Conservation (phyloP, 768 basidiomycete species). For the Lanmaoa pseudosensibilis region DNA sequence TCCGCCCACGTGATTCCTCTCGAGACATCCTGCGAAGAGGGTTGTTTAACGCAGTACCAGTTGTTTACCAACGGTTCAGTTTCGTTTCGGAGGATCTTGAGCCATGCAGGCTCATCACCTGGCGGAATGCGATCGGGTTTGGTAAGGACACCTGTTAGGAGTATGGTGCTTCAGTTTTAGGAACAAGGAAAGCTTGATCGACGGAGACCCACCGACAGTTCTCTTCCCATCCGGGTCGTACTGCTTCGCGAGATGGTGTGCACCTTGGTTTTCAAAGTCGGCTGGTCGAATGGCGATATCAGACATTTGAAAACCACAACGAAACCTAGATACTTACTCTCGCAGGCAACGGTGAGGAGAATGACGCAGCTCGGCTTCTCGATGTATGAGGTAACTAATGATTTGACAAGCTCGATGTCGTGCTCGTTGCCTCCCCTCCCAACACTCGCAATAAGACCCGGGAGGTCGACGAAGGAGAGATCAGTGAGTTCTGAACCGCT, state of each 20-base stretch:
- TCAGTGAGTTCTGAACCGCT: conserved; percentile 60
- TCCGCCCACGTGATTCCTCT: conserved; percentile 48
- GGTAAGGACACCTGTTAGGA: conserved; percentile 43
- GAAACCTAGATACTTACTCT: conserved; percentile 18
- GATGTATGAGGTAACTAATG: conserved; percentile 60
- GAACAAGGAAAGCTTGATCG: conserved; percentile 52
- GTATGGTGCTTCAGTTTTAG: not conserved
- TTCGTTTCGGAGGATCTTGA: conserved; percentile 56
- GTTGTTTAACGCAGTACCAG: conserved; percentile 45
- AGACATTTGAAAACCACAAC: conserved; percentile 31
- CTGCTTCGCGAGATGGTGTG: conserved; percentile 60
- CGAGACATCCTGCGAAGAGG: conserved; percentile 27
- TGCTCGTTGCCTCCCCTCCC: conserved; percentile 46
- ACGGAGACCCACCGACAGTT: conserved; percentile 57
- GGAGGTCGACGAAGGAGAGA: conserved; percentile 64
- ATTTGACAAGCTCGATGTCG: conserved; percentile 64
- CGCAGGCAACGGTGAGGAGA: conserved; percentile 57
- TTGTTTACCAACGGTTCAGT: conserved; percentile 31
- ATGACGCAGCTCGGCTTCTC: conserved; percentile 67
- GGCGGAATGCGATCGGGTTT: conserved; percentile 61
- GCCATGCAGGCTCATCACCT: conserved; percentile 44
- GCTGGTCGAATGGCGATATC: conserved; percentile 48
- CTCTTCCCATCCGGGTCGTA: conserved; percentile 62
- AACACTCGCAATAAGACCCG: conserved; percentile 62
- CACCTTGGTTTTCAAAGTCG: conserved; percentile 79